A percentile compares a stretch with the other conserved stretches of the same genome.
Evolutionary conservation across 768 basidiomycete genomes (phyloP).

Genomic region (Megacollybia marginata): DNA sequence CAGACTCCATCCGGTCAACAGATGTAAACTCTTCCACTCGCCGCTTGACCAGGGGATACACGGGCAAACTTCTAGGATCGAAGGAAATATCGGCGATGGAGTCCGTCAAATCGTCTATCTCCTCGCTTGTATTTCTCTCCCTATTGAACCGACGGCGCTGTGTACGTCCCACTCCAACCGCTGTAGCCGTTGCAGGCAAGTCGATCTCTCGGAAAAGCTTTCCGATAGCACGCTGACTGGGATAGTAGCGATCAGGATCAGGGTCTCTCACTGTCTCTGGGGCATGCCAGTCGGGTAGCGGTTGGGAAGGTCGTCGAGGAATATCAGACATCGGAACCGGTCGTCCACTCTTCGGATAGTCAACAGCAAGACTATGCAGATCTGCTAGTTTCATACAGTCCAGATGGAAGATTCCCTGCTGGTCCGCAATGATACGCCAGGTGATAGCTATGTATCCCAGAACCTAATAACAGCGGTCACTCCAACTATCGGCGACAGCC

Average conservation of each 20-base stretch:
- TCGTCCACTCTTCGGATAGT: constrained; percentile 57
- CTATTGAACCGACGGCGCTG: background rate
- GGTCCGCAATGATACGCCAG: constrained; percentile 63
- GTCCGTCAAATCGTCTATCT: background rate
- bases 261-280: constrained; percentile 41
- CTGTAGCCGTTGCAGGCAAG: constrained; percentile 26
- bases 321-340: constrained; percentile 33
- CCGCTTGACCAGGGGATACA: constrained; percentile 12
- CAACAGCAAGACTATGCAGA: constrained; percentile 59
- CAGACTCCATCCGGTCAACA: constrained; percentile 1
- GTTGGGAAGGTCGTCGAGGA: constrained; percentile 31
- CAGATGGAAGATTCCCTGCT: constrained; percentile 38
- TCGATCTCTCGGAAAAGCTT: constrained; percentile 54
- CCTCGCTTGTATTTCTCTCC: background rate
- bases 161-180: background rate
- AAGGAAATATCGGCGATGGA: background rate
- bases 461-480: constrained; percentile 23
- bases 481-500: background rate
- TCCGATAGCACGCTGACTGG: constrained; percentile 50
- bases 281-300: constrained; percentile 59
- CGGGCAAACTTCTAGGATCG: background rate
- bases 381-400: constrained; percentile 47
- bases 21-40: constrained; percentile 20
- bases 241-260: constrained; percentile 37
- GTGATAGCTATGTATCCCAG: constrained; percentile 56